A percentile compares a stretch with the other conserved stretches of the same genome.
phyloP scores from a whole-genome alignment of 768 basidiomycete species.

The Rhizopogon rudus region DNA sequence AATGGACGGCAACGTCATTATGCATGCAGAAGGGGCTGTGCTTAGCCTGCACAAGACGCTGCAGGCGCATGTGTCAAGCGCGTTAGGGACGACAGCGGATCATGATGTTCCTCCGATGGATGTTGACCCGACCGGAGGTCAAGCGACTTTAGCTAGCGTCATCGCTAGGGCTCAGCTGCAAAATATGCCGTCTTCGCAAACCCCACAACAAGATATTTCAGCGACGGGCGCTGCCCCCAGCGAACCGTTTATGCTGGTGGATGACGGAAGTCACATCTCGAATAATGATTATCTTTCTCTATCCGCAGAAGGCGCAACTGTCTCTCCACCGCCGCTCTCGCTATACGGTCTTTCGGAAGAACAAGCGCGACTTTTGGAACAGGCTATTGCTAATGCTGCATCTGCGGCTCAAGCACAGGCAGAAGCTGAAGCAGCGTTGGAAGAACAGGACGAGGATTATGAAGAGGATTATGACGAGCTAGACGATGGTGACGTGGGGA shows the following conservation, averaged over 20 bases:
- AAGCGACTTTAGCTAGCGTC: slow-evolving; percentile 67
- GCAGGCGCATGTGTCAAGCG: slow-evolving; percentile 52
- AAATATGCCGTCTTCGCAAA: slow-evolving; percentile 24
- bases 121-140: slow-evolving; percentile 46
- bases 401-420: slow-evolving; percentile 74
- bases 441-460: slow-evolving; percentile 60
- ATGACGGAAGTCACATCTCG: not conserved
- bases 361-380: slow-evolving; percentile 62
- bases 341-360: slow-evolving; percentile 71
- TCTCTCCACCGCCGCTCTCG: slow-evolving; percentile 41
- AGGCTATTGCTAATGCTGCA: slow-evolving; percentile 71
- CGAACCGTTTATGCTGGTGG: slow-evolving; percentile 5
- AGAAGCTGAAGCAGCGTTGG: slow-evolving; percentile 71
- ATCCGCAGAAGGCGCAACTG: slow-evolving; percentile 4
- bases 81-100: slow-evolving; percentile 36
- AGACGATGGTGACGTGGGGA: slow-evolving; percentile 38
- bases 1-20: slow-evolving; percentile 42
- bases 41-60: slow-evolving; percentile 51
- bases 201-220: slow-evolving; percentile 7
- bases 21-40: slow-evolving; percentile 46
- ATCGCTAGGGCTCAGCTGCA: slow-evolving; percentile 67
- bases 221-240: not conserved
- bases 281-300: slow-evolving; percentile 5
- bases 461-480: slow-evolving; percentile 41
- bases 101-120: slow-evolving; percentile 25